phyloP scores from a whole-genome alignment of 2,329 filamentous ascomycete genomes.

The Mycosphaerelloides madeirae region DNA sequence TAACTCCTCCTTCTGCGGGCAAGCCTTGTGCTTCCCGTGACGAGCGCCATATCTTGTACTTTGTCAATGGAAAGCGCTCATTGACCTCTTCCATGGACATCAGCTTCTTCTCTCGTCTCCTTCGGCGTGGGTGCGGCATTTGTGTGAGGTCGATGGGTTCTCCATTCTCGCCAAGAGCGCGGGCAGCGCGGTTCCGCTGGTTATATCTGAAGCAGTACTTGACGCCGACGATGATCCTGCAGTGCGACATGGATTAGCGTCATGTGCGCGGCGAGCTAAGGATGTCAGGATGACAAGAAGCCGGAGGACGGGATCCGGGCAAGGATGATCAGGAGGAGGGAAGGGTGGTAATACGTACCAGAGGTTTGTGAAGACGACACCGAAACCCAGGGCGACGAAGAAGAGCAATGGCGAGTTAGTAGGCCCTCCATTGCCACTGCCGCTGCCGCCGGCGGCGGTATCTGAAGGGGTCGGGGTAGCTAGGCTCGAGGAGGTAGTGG shows the following conservation, averaged over 20 bases:
- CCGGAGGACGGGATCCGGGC: conserved; percentile 1
- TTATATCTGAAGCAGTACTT: conserved; percentile 99
- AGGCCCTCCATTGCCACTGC: conserved; percentile 34
- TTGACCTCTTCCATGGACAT: conserved; percentile 99
- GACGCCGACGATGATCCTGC: conserved; percentile 97
- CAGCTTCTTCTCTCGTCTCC: conserved; percentile 87
- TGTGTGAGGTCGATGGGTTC: conserved; percentile 83
- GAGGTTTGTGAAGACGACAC: conserved; percentile 96
- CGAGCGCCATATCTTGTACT: conserved; percentile 94
- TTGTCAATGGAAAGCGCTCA: conserved; percentile 88
- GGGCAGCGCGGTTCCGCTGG: conserved; percentile 77
- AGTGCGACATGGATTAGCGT: conserved; percentile 14
- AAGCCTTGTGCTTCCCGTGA: conserved; percentile 77
- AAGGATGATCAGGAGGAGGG: conserved; percentile 4
- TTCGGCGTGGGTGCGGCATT: conserved; percentile 76
- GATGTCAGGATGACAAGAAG: background rate
- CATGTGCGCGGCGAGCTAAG: background rate
- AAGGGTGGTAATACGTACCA: conserved; percentile 61
- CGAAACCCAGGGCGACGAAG: conserved; percentile 93
- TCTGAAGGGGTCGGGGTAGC: conserved; percentile 6
- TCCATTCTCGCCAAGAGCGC: conserved; percentile 67
- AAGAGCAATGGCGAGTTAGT: conserved; percentile 76
- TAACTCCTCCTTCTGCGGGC: conserved; percentile 77
- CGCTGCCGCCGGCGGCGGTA: conserved; percentile 17
- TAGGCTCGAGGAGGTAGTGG: conserved; percentile 4